Conservation (phyloP, 169 alveolate species). For the Cryptosporidium ryanae region DNA sequence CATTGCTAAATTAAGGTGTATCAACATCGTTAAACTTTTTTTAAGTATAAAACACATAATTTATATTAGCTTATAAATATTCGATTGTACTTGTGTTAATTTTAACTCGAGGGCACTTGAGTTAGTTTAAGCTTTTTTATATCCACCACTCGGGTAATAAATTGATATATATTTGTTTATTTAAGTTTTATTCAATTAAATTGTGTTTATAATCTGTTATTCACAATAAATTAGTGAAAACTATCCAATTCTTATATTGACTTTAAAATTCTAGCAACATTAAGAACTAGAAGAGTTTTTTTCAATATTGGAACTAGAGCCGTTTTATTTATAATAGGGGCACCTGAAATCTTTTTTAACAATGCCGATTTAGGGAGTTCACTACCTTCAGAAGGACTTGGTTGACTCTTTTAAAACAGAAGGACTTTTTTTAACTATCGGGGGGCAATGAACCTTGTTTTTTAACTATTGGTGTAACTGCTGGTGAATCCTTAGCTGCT, state of each 20-base stretch:
- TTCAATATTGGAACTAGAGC: background rate
- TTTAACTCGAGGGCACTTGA: background rate
- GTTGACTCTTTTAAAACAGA: background rate
- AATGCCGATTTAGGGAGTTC: background rate
- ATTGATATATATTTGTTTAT: too few species aligned
- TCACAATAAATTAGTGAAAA: too few species aligned
- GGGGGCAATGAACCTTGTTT: conserved; percentile 22
- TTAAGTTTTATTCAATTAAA: too few species aligned
- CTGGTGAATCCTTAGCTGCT: background rate
- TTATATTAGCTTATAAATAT: conserved; percentile 2
- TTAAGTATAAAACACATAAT: background rate
- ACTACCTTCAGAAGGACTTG: background rate
- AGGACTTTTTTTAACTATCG: background rate
- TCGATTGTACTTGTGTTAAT: background rate
- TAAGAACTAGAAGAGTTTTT: background rate
- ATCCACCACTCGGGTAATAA: too few species aligned
- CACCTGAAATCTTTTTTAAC: conserved; percentile 3
- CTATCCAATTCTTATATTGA: too few species aligned
- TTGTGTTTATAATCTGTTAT: too few species aligned
- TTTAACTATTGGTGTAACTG: background rate
- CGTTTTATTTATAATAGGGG: background rate
- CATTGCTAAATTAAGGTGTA: too few species aligned
- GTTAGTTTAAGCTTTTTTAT: background rate
- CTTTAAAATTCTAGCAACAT: too few species aligned
- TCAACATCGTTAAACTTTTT: too few species aligned